A percentile compares a stretch with the other conserved stretches of the same genome.
phyloP scores from a whole-genome alignment of 306 rosid genomes.

The Astragalus glycyphyllos region DNA sequence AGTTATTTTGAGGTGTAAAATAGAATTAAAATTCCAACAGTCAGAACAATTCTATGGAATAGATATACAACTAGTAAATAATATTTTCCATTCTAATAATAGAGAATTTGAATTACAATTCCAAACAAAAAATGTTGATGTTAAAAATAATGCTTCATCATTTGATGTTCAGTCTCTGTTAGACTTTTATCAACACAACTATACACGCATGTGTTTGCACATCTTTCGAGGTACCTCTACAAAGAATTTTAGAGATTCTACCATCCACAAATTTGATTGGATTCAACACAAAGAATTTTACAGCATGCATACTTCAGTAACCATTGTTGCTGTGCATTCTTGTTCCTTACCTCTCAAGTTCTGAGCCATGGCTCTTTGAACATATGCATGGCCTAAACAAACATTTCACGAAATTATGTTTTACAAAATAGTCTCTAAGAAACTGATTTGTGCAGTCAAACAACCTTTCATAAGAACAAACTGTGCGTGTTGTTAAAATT shows the following conservation, averaged over 20 bases:
- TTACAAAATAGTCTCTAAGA: background rate
- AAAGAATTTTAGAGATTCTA: background rate
- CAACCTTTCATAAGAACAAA: background rate
- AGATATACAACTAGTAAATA: background rate
- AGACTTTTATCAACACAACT: background rate
- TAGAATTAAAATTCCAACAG: background rate
- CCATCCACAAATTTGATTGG: conserved; percentile 7
- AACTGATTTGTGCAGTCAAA: background rate
- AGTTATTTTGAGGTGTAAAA: background rate
- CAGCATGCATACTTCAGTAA: background rate
- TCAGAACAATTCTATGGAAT: background rate
- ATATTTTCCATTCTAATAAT: conserved; percentile 1
- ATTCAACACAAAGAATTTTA: background rate
- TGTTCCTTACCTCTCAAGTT: background rate
- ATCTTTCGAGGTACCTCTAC: background rate
- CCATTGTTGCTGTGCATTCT: background rate
- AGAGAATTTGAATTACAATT: background rate
- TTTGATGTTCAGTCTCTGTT: background rate
- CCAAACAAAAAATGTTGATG: background rate
- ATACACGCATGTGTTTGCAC: background rate
- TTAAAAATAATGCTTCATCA: background rate
- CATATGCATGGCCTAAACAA: background rate
- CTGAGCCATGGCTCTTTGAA: background rate
- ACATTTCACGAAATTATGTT: background rate
- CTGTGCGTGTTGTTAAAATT: background rate